These are phyloP conservation scores for Hymenoscyphus scutula DNA, from an alignment of 2,329 filamentous ascomycete genomes.

Conservation along the genomic window DNA sequence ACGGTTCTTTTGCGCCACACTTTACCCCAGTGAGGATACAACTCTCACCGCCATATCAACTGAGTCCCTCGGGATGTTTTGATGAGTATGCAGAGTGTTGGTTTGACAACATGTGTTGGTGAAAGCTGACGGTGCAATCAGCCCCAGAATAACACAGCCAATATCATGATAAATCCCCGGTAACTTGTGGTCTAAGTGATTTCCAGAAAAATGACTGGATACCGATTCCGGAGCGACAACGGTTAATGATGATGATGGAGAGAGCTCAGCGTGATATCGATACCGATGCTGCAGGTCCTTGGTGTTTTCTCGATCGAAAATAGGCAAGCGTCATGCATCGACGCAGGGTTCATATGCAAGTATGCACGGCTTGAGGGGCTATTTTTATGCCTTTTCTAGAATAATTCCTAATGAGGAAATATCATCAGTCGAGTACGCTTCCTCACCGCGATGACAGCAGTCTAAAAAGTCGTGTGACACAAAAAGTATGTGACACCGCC, in stretches of 20 bases:
- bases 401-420: not conserved
- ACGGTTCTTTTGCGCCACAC: not conserved
- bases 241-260: not conserved
- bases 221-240: too few species aligned
- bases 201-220: too few species aligned
- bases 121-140: not conserved
- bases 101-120: not conserved
- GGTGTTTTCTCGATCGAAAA: not conserved
- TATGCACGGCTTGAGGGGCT: not conserved
- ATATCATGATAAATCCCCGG: not conserved
- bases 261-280: not conserved
- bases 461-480: not conserved
- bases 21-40: not conserved
- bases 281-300: not conserved
- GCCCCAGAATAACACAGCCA: constrained; percentile 1
- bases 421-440: not conserved
- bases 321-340: constrained; percentile 3
- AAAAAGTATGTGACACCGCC: not conserved
- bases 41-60: not conserved
- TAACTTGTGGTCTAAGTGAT: not conserved
- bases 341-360: not conserved
- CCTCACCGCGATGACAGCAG: not conserved
- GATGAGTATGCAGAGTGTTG: not conserved
- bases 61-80: not conserved
- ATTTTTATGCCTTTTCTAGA: constrained; percentile 6